Conservation (phyloP, 371 early-diverging fungal genomes). For the Mortierella sp. region DNA sequence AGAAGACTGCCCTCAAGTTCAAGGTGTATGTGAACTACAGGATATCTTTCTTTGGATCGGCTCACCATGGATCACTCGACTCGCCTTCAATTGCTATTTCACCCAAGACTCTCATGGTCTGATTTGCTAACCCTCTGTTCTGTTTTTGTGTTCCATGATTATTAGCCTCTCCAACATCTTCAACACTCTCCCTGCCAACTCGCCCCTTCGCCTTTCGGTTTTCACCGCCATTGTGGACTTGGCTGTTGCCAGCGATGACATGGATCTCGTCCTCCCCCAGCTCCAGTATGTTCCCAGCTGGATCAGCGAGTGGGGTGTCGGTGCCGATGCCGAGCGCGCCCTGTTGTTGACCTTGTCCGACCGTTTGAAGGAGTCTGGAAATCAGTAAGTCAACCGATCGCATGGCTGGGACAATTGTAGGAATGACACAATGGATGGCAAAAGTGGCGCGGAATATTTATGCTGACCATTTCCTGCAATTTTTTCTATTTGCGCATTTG, state of each 20-base stretch:
- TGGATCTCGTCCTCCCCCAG: slow-evolving; percentile 77
- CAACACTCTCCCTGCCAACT: slow-evolving; percentile 77
- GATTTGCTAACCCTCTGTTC: neutral
- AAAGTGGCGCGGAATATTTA: neutral
- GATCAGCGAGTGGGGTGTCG: slow-evolving; percentile 84
- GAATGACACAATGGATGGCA: neutral
- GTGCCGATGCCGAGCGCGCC: slow-evolving; percentile 66
- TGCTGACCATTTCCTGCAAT: neutral
- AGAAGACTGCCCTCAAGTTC: slow-evolving; percentile 59
- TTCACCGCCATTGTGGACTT: slow-evolving; percentile 83
- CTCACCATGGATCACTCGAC: neutral
- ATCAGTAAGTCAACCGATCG: slow-evolving; percentile 65
- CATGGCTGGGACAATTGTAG: neutral
- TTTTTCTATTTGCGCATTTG: neutral
- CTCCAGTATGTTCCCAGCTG: slow-evolving; percentile 76
- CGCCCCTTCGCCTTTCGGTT: slow-evolving; percentile 77
- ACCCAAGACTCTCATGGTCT: too few relatives aligned
- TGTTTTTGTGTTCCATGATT: neutral
- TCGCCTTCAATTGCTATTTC: neutral
- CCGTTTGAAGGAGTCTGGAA: slow-evolving; percentile 72
- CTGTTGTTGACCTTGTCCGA: slow-evolving; percentile 76
- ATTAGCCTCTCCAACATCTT: slow-evolving; percentile 86
- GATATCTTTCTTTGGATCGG: slow-evolving; percentile 7
- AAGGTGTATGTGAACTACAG: slow-evolving; percentile 43
- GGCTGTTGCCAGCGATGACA: slow-evolving; percentile 78